Conservation (phyloP, 2,329 filamentous ascomycete genomes). For the Teratosphaeria destructans region DNA sequence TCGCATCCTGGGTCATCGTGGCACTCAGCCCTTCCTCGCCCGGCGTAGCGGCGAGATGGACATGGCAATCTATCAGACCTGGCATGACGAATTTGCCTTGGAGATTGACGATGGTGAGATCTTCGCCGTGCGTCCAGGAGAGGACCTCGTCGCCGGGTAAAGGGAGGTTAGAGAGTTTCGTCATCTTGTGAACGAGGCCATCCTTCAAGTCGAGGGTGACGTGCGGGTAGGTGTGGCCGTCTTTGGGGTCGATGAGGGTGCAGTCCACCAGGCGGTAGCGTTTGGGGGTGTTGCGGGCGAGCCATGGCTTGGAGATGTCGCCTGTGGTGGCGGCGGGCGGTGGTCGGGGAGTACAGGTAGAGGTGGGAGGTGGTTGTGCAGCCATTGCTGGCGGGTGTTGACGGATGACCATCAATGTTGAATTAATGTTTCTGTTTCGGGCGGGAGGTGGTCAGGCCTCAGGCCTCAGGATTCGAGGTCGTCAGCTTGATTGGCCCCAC, state of each 20-base stretch:
- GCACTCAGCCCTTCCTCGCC: conserved; percentile 30
- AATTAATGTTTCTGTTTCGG: not conserved
- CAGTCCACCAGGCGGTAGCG: conserved; percentile 11
- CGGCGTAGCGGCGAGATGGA: conserved; percentile 38
- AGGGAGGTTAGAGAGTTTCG: conserved; percentile 15
- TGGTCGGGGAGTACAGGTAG: not conserved
- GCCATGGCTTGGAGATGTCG: conserved; percentile 7
- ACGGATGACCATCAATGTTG: not conserved
- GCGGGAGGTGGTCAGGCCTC: not conserved
- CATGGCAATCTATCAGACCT: conserved; percentile 44
- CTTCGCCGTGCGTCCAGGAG: conserved; percentile 14
- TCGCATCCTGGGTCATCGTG: conserved; percentile 26
- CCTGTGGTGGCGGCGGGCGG: not conserved
- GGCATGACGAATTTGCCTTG: conserved; percentile 38
- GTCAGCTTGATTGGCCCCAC: not conserved
- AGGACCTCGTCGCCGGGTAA: conserved; percentile 20
- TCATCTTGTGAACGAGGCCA: conserved; percentile 20
- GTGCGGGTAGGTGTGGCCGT: conserved; percentile 20
- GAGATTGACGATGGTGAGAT: conserved; percentile 29
- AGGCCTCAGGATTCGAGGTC: not conserved
- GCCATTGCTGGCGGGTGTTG: not conserved
- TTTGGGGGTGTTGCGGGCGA: not conserved
- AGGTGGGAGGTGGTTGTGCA: not conserved
- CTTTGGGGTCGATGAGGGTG: conserved; percentile 20
- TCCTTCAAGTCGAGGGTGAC: conserved; percentile 22